Conservation (phyloP, 306 rosid species). For the Vigna unguiculata region DNA sequence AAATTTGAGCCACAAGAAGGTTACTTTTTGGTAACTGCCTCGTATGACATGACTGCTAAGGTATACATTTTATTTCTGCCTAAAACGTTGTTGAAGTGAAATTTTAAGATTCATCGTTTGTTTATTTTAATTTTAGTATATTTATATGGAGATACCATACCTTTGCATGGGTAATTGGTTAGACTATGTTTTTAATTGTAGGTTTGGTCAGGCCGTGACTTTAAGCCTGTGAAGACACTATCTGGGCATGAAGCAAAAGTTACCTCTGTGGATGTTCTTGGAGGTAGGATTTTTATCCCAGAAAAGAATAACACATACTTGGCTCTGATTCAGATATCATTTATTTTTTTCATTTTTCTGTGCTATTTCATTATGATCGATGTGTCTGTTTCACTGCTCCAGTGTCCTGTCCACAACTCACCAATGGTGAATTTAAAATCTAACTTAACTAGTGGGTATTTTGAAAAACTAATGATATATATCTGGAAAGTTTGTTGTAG, state of each 20-base stretch:
- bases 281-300: slow-evolving; percentile 63
- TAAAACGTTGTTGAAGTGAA: slow-evolving; percentile 26
- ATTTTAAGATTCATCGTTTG: neutral
- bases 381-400: slow-evolving; percentile 21
- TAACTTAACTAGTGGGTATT: slow-evolving; percentile 8
- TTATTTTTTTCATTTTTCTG: slow-evolving; percentile 1
- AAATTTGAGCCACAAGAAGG: slow-evolving; percentile 97
- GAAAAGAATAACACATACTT: slow-evolving; percentile 21
- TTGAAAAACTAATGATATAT: slow-evolving; percentile 24
- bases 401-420: neutral
- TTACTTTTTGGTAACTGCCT: slow-evolving; percentile 91
- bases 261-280: slow-evolving; percentile 77
- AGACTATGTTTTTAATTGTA: slow-evolving; percentile 44
- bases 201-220: slow-evolving; percentile 97
- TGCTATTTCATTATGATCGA: slow-evolving; percentile 19
- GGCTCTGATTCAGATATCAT: slow-evolving; percentile 2
- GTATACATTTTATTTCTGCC: slow-evolving; percentile 48
- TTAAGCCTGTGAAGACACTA: slow-evolving; percentile 88
- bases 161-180: neutral
- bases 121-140: slow-evolving; percentile 29
- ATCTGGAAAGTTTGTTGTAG: slow-evolving; percentile 1
- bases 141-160: neutral
- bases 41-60: slow-evolving; percentile 96
- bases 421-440: slow-evolving; percentile 31
- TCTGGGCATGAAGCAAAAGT: slow-evolving; percentile 96